Percentiles rank a stretch among this genome's conserved stretches.
Conservation (phyloP, 148 eudicot genomes). For the Chenopodium quinoa region DNA sequence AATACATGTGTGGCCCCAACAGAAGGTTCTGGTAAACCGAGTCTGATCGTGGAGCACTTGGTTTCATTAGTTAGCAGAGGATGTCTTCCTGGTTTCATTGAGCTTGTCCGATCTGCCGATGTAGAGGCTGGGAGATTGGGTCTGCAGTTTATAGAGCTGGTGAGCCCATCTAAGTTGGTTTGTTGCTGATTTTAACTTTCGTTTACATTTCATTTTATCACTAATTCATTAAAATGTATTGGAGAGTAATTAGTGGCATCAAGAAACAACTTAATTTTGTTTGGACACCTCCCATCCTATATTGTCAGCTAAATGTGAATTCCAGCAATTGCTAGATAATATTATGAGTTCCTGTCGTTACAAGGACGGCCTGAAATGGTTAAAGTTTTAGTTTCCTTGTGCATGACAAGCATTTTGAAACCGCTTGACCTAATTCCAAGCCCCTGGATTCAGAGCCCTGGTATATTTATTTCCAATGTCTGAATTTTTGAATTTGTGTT, state of each 20-base stretch:
- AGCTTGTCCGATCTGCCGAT: conserved; percentile 88
- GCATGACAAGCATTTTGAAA: background rate
- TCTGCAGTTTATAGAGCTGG: conserved; percentile 91
- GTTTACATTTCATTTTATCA: too few species aligned
- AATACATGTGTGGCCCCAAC: conserved; percentile 86
- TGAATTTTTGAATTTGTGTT: background rate
- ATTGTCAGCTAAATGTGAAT: background rate
- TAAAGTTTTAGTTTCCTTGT: background rate
- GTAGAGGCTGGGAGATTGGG: conserved; percentile 86
- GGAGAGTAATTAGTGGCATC: background rate
- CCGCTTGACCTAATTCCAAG: too few species aligned
- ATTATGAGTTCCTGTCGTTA: background rate
- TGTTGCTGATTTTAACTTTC: too few species aligned
- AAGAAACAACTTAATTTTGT: background rate
- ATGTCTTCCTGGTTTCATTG: conserved; percentile 75
- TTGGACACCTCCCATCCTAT: background rate
- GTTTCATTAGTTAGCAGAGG: conserved; percentile 70
- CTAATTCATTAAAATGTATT: too few species aligned
- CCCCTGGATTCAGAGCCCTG: background rate
- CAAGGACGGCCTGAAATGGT: background rate
- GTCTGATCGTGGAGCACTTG: conserved; percentile 73
- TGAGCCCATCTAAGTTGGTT: conserved; percentile 29
- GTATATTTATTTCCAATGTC: background rate
- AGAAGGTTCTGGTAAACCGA: conserved; percentile 66
- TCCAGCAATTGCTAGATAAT: background rate